Conservation (phyloP, 2,329 filamentous ascomycete species). For the Berkeleyomyces basicola region DNA sequence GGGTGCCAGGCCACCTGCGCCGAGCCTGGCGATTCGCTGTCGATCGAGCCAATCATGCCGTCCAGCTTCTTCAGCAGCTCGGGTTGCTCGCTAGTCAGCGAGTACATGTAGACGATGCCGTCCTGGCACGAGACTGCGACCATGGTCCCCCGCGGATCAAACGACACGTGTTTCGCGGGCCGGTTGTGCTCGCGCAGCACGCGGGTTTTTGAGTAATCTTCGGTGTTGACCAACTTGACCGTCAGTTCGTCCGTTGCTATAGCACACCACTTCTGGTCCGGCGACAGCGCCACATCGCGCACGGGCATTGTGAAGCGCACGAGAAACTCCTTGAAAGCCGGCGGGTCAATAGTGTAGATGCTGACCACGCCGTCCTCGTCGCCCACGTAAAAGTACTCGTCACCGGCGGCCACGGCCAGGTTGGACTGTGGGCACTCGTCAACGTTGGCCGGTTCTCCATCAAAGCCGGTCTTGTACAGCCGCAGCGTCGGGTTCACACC, state of each 20-base stretch:
- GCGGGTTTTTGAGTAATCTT: slow-evolving; percentile 60
- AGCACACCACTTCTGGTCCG: slow-evolving; percentile 72
- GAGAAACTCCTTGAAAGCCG: slow-evolving; percentile 64
- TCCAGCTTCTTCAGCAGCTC: slow-evolving; percentile 71
- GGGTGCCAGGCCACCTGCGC: slow-evolving; percentile 79
- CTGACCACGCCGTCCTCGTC: slow-evolving; percentile 94
- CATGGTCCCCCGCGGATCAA: slow-evolving; percentile 62
- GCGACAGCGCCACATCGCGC: slow-evolving; percentile 68
- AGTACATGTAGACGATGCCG: slow-evolving; percentile 81
- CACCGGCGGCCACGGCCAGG: slow-evolving; percentile 55
- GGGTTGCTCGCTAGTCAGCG: slow-evolving; percentile 58
- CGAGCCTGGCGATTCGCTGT: slow-evolving; percentile 44
- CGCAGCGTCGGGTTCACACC: slow-evolving; percentile 89
- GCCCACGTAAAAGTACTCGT: slow-evolving; percentile 74
- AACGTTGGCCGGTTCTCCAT: slow-evolving; percentile 82
- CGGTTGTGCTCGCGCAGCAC: slow-evolving; percentile 70
- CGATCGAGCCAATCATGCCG: slow-evolving; percentile 63
- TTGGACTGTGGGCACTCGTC: slow-evolving; percentile 85
- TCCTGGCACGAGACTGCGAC: slow-evolving; percentile 75
- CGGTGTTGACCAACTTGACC: slow-evolving; percentile 73
- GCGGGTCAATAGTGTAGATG: slow-evolving; percentile 60
- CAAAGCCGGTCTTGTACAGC: slow-evolving; percentile 77
- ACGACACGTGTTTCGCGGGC: slow-evolving; percentile 80
- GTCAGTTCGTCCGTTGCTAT: slow-evolving; percentile 93
- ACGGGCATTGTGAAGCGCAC: slow-evolving; percentile 73